Conservation (phyloP, 202 grass and related monocot species). For the Saccharum hybrid region DNA sequence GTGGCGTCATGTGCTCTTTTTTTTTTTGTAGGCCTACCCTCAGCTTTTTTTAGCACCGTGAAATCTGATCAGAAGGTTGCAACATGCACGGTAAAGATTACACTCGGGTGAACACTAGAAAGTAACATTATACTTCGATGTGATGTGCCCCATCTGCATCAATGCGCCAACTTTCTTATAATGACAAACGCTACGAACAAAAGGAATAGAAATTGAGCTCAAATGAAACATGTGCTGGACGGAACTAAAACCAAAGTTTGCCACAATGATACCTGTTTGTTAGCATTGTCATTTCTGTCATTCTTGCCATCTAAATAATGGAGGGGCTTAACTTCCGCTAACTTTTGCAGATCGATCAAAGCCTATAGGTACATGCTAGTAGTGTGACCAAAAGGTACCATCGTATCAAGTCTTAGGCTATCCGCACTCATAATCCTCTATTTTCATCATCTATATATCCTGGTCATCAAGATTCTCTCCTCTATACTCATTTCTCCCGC, state of each 20-base stretch:
- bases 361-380: slow-evolving; percentile 31
- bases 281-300: slow-evolving; percentile 47
- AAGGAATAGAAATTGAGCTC: neutral
- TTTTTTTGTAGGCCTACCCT: too few relatives aligned
- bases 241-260: slow-evolving; percentile 38
- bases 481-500: too few relatives aligned
- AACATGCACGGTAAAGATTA: neutral
- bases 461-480: too few relatives aligned
- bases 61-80: too few relatives aligned
- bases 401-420: slow-evolving; percentile 31
- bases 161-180: neutral
- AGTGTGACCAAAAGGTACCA: slow-evolving; percentile 9
- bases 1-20: too few relatives aligned
- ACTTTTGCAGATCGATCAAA: slow-evolving; percentile 22
- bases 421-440: too few relatives aligned
- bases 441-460: too few relatives aligned
- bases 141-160: slow-evolving; percentile 21
- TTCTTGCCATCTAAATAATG: slow-evolving; percentile 29
- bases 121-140: slow-evolving; percentile 10
- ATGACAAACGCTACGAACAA: slow-evolving; percentile 16
- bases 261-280: slow-evolving; percentile 30
- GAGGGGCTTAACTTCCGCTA: slow-evolving; percentile 12
- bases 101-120: neutral
- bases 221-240: slow-evolving; percentile 27
- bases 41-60: too few relatives aligned